These are phyloP conservation scores for Solanum corneliomulleri DNA, from an alignment of 257 asterid species.

Conservation along the genomic window DNA sequence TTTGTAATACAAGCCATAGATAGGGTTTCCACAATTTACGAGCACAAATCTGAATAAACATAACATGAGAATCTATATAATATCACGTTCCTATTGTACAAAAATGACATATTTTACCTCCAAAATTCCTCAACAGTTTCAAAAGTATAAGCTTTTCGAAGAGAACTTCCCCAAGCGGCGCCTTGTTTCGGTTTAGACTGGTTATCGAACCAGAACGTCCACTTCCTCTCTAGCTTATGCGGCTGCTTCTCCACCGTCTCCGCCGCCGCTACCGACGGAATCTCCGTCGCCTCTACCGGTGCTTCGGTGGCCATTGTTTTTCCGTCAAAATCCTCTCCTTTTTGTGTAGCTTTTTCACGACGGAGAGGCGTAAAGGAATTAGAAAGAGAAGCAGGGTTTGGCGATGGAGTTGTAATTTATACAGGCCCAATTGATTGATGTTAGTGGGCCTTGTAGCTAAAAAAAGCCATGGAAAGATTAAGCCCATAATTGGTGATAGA, in stretches of 20 bases:
- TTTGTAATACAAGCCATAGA: background rate
- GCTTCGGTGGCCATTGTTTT: constrained; percentile 55
- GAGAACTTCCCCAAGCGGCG: constrained; percentile 70
- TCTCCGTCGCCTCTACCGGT: constrained; percentile 28
- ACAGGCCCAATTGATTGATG: background rate
- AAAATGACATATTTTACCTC: constrained; percentile 29
- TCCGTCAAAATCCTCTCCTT: background rate
- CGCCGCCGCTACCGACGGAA: constrained; percentile 11
- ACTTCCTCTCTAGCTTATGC: constrained; percentile 66
- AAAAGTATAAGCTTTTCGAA: constrained; percentile 67
- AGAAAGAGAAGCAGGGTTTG: background rate
- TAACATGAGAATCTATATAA: background rate
- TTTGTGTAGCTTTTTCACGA: background rate
- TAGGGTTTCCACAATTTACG: background rate
- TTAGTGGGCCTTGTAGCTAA: background rate
- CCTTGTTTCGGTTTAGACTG: constrained; percentile 85
- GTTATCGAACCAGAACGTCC: constrained; percentile 92
- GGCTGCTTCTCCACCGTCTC: constrained; percentile 34
- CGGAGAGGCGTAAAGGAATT: background rate
- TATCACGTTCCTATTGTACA: background rate
- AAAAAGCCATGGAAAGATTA: background rate
- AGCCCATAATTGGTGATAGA: background rate
- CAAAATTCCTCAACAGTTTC: constrained; percentile 95
- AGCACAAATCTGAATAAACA: background rate
- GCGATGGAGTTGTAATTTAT: background rate